These are phyloP conservation scores for Lepiota subincarnata DNA, from an alignment of 768 basidiomycete genomes.

Conservation along the genomic window DNA sequence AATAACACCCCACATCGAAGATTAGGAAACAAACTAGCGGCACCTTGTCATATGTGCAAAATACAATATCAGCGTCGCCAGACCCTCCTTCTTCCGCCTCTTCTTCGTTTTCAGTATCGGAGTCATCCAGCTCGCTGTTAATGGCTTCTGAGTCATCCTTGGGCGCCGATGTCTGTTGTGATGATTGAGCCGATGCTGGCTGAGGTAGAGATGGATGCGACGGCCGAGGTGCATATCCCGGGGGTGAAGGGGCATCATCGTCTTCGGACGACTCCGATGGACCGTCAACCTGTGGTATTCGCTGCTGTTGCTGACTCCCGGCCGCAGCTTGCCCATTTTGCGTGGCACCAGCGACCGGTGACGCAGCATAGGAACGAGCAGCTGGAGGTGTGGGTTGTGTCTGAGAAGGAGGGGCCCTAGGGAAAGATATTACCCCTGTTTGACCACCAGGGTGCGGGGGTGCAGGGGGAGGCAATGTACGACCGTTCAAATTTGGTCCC, in stretches of 20 bases:
- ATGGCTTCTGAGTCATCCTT: slow-evolving; percentile 73
- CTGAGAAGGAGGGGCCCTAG: slow-evolving; percentile 17
- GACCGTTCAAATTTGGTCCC: slow-evolving; percentile 57
- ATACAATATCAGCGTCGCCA: slow-evolving; percentile 87
- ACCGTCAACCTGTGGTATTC: slow-evolving; percentile 80
- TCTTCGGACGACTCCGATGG: slow-evolving; percentile 67
- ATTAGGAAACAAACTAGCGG: slow-evolving; percentile 14
- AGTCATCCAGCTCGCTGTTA: slow-evolving; percentile 95
- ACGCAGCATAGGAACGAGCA: too few species aligned
- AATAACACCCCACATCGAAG: neutral
- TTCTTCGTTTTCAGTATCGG: slow-evolving; percentile 82
- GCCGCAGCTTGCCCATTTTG: slow-evolving; percentile 13
- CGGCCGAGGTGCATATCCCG: slow-evolving; percentile 61
- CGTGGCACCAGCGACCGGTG: slow-evolving; percentile 9
- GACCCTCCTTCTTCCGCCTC: slow-evolving; percentile 74
- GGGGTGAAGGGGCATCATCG: slow-evolving; percentile 63
- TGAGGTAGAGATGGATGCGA: slow-evolving; percentile 78
- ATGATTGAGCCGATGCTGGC: slow-evolving; percentile 34
- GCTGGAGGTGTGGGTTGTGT: too few species aligned
- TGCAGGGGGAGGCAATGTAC: slow-evolving; percentile 36
- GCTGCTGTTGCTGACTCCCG: slow-evolving; percentile 20
- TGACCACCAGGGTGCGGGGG: slow-evolving; percentile 54
- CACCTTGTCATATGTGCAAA: slow-evolving; percentile 98
- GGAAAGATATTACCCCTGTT: slow-evolving; percentile 54
- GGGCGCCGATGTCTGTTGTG: slow-evolving; percentile 27